Base-by-base conservation (phyloP, 768 basidiomycete genomes). In the Porpolomopsis calyptriformis region DNA sequence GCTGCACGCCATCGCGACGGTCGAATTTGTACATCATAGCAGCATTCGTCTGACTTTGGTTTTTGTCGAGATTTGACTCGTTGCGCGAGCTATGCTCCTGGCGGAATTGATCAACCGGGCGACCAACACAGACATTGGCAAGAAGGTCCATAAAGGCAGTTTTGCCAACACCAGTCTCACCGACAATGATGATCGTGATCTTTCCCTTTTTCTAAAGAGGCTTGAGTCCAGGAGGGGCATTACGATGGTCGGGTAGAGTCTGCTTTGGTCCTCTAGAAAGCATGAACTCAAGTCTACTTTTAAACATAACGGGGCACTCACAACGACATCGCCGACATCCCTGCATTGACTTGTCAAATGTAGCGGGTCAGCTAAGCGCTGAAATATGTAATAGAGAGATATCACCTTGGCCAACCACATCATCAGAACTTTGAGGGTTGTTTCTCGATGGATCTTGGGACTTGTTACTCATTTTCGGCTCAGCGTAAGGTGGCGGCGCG, bases 121-220 rank as follows among this genome's bases (percentile, higher is more conserved):
- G 41, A 31, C 53, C 54, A 10, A 48, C 43, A 20, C 48, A 45
- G 9, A 53, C 44, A 26, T 55, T 55, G 22, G 48, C 50, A 11
- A 55, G 40, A 9, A 55, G 36, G n/a, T 51, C 40, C 11, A 55
- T 34, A 14, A 55, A 31, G 7, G 48, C 46, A 2, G 54, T 49
- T 39, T 55, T 55, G 1, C 54, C 54, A 4, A 52, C 52, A 14
- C 53, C 53, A 0, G 53, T 55, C 29, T 55, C 53, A 19, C 53
- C 53, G 31, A 53, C 40, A 20, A 49, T 14, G 26, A 48, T 3
- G 19, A 46, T 46, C 20, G 48, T 41, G 4, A 44, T 37, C 11
- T 20, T 31, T n/a, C 20, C 19, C 34, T 49, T 49, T 20, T 26
- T 34, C 47, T n/a, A n/a, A n/a, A 40, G 41, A 1, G 47, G 47